Conservation (phyloP, 2,329 filamentous ascomycete genomes). For the Alternaria solani region DNA sequence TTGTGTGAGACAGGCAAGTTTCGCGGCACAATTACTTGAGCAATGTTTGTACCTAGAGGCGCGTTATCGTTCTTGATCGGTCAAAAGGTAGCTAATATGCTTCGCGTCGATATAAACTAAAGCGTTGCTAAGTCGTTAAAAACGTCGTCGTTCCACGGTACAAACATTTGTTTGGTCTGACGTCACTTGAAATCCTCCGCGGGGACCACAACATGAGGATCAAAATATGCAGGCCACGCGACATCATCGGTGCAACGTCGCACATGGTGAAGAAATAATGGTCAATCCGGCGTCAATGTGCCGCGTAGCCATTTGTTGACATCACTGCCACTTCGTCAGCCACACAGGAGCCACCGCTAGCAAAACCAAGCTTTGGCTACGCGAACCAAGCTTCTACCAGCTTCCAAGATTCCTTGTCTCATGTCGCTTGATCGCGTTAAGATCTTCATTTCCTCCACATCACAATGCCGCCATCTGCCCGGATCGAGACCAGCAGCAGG, state of each 20-base stretch:
- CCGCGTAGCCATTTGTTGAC: slow-evolving; percentile 19
- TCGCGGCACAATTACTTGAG: too few species aligned
- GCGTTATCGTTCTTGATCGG: not conserved
- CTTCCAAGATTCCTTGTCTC: slow-evolving; percentile 22
- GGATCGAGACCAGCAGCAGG: slow-evolving; percentile 16
- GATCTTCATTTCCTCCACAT: slow-evolving; percentile 19
- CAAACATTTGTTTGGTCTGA: not conserved
- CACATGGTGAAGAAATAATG: slow-evolving; percentile 10
- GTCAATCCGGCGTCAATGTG: slow-evolving; percentile 6
- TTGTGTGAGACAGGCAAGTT: not conserved
- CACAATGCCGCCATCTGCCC: slow-evolving; percentile 4
- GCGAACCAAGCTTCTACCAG: slow-evolving; percentile 35
- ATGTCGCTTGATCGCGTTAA: slow-evolving; percentile 14
- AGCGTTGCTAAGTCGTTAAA: not conserved
- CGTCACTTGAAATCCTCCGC: not conserved
- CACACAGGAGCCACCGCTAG: slow-evolving; percentile 31
- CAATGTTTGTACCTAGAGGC: not conserved
- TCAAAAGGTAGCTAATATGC: not conserved
- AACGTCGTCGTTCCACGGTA: not conserved
- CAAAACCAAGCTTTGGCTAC: slow-evolving; percentile 25
- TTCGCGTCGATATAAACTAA: not conserved
- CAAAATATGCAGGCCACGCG: not conserved
- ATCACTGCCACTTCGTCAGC: slow-evolving; percentile 17
- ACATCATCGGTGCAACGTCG: not conserved
- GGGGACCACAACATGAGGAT: not conserved